These are phyloP conservation scores for Sparassis latifolia DNA, from an alignment of 1,284 basidiomycete species.

Conservation along the genomic window DNA sequence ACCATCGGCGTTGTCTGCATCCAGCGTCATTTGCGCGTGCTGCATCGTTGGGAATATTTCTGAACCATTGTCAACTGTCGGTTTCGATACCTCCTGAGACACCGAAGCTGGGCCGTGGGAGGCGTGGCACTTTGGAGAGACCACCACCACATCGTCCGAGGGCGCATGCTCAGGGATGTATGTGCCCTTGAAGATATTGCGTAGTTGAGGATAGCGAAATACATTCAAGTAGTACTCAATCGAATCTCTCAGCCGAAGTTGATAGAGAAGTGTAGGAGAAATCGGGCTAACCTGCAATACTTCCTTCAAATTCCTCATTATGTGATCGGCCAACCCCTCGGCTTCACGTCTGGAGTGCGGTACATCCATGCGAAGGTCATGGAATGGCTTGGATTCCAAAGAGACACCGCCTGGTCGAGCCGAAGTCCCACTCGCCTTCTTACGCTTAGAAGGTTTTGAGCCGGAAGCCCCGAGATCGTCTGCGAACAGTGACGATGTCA, in stretches of 20 bases:
- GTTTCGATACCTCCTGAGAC: constrained; percentile 27
- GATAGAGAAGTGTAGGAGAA: too few species aligned
- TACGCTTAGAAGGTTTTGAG: neutral
- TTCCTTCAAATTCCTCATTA: constrained; percentile 20
- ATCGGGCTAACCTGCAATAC: constrained; percentile 23
- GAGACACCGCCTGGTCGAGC: constrained; percentile 14
- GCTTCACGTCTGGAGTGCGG: constrained; percentile 23
- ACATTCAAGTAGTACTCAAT: constrained; percentile 19
- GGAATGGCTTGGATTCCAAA: constrained; percentile 20
- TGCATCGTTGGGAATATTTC: too few species aligned
- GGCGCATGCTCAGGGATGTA: neutral
- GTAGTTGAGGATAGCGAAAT: constrained; percentile 14
- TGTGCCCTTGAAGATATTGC: neutral
- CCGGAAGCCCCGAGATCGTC: constrained; percentile 1
- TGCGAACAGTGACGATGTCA: neutral
- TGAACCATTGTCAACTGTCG: too few species aligned
- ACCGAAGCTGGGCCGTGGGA: neutral
- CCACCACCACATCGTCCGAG: too few species aligned
- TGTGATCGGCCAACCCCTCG: constrained; percentile 7
- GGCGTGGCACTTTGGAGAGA: too few species aligned
- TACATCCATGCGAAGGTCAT: constrained; percentile 14
- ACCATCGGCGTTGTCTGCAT: constrained; percentile 43
- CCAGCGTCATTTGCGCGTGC: constrained; percentile 41
- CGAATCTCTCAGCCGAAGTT: too few species aligned
- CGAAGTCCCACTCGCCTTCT: constrained; percentile 3